Base-by-base conservation (phyloP, 495 filamentous ascomycete species). In the Neohortaea acidophila region DNA sequence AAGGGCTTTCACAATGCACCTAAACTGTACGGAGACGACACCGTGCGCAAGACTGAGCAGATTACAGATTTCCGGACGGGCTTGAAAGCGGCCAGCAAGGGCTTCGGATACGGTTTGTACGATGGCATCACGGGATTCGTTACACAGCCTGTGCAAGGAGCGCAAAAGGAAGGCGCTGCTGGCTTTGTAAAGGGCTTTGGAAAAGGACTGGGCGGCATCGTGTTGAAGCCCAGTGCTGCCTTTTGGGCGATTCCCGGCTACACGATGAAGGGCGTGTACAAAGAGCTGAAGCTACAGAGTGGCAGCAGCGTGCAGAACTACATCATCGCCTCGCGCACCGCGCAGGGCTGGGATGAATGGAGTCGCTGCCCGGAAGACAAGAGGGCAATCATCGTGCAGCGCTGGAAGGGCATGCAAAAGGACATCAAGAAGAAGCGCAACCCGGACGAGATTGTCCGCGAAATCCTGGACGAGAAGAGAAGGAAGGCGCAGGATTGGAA, bases 1-100 rank as follows among this genome's bases (percentile, higher is more conserved):
- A 80, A 77, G 55, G 84, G 84, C 7, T 91, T 92, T 46, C 80
- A 91, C 54, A 92, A 91, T 51, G 74, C 73, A 1, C 82, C 84
- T 0, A 78, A 71, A 38, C 56, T 91, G 1, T 89, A 87, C 42
- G 74, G 82, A 28, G 82, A 84, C 45, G 68, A 75, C 4, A 84
- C 69, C 31, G 75, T 92, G 2, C 67, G 73, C 11, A 68, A 70
- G 11, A 60, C 63, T 0, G 74, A 80, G 31, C 81, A 77, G 40
- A 77, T 93, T 0, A 81, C 75, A 0, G 73, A 72, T 38, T 56
- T 85, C 15, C 59, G 69, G 39, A 79, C 71, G 45, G 79, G 81
- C 1, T 53, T 84, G 17, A 72, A 67, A 39, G 58, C 55, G 18
- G 57, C 56, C 18, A 48, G 43, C 22, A 60, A 59, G 39, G 49